These are phyloP conservation scores for Ajuga chamaepitys DNA, from an alignment of 257 asterid species.

Conservation along the genomic window DNA sequence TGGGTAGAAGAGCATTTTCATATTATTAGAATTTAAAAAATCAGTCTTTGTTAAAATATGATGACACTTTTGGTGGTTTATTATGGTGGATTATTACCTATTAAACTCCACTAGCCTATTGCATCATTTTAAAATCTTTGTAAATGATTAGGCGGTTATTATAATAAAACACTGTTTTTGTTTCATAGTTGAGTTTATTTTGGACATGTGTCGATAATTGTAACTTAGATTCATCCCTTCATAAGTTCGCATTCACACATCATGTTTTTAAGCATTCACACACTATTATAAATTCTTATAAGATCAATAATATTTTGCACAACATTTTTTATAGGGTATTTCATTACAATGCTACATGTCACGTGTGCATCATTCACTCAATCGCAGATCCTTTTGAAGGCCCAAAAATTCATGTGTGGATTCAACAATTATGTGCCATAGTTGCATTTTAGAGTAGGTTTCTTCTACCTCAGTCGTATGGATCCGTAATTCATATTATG, in stretches of 20 bases:
- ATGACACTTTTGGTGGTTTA: not conserved
- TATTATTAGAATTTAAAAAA: too few species aligned
- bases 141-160: constrained; percentile 13
- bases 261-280: constrained; percentile 4
- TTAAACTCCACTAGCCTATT: constrained; percentile 21
- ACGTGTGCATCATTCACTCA: too few species aligned
- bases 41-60: not conserved
- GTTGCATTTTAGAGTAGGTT: too few species aligned
- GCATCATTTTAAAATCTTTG: constrained; percentile 13
- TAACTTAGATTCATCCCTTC: not conserved
- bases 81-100: constrained; percentile 18
- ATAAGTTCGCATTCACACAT: not conserved
- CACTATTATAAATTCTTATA: not conserved
- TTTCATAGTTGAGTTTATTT: not conserved
- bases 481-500: too few species aligned
- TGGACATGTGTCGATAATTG: not conserved
- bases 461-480: too few species aligned
- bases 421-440: too few species aligned
- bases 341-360: not conserved
- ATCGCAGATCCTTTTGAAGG: too few species aligned
- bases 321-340: too few species aligned
- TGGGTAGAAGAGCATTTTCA: too few species aligned
- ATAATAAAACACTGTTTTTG: not conserved
- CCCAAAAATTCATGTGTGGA: too few species aligned
- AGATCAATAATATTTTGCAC: too few species aligned